Evolutionary conservation across 345 rosid species (phyloP).

Genomic region (Linum tenue): DNA sequence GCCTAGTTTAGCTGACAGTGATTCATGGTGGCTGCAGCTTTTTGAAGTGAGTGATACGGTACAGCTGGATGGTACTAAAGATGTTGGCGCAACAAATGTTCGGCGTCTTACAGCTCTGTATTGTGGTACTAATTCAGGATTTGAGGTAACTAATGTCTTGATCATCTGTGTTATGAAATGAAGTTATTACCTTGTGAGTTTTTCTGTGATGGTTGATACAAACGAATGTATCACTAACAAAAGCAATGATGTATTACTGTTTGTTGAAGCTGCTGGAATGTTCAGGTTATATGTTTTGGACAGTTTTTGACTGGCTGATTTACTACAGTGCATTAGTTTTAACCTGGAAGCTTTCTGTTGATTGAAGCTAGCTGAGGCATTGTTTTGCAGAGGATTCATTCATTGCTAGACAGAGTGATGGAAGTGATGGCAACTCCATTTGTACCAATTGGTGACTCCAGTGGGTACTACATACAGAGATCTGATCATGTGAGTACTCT

Average conservation of each 20-base stretch:
- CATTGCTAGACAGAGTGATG: slow-evolving; percentile 83
- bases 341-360: not conserved
- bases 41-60: slow-evolving; percentile 75
- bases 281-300: not conserved
- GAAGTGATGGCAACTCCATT: slow-evolving; percentile 70
- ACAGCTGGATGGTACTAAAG: slow-evolving; percentile 52
- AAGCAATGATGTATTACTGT: too few relatives aligned
- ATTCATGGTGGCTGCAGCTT: slow-evolving; percentile 37
- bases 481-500: slow-evolving; percentile 47
- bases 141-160: slow-evolving; percentile 53
- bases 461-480: slow-evolving; percentile 51
- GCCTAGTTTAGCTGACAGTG: not conserved
- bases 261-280: not conserved
- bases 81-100: slow-evolving; percentile 70
- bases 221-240: not conserved
- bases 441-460: slow-evolving; percentile 38
- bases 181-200: not conserved
- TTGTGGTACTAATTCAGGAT: slow-evolving; percentile 90
- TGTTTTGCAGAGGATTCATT: slow-evolving; percentile 63
- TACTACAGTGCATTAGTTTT: too few relatives aligned
- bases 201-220: not conserved
- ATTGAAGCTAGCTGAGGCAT: too few relatives aligned
- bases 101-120: slow-evolving; percentile 67
- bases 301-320: too few relatives aligned
- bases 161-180: not conserved